phyloP scores from a whole-genome alignment of 2,329 filamentous ascomycete species.

The Botrytis fragariae region DNA sequence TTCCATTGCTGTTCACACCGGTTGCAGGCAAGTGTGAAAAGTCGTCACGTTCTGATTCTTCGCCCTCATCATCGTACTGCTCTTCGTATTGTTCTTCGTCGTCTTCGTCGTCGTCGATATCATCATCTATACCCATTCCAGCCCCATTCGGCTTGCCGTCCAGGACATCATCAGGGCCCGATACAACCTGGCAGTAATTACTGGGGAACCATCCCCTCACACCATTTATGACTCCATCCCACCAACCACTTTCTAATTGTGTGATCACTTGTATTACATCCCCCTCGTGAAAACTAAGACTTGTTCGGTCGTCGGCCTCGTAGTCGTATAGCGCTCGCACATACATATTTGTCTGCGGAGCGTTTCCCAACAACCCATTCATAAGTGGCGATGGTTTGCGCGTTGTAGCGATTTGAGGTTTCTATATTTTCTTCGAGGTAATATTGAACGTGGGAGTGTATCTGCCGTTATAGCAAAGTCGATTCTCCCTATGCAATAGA shows the following conservation, averaged over 20 bases:
- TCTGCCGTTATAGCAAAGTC: slow-evolving; percentile 22
- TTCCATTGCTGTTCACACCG: slow-evolving; percentile 59
- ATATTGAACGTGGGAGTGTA: slow-evolving; percentile 25
- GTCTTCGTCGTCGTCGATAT: slow-evolving; percentile 64
- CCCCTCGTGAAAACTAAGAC: slow-evolving; percentile 92
- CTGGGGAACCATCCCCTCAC: slow-evolving; percentile 98
- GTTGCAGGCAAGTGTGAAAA: slow-evolving; percentile 63
- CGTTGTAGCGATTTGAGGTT: slow-evolving; percentile 26
- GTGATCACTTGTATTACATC: slow-evolving; percentile 99
- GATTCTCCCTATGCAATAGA: slow-evolving; percentile 24
- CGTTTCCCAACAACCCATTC: slow-evolving; percentile 60
- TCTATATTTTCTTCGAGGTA: slow-evolving; percentile 23
- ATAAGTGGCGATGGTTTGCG: slow-evolving; percentile 44
- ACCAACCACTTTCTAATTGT: slow-evolving; percentile 97
- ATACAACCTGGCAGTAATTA: slow-evolving; percentile 93
- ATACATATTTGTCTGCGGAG: slow-evolving; percentile 71
- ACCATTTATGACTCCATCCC: slow-evolving; percentile 97
- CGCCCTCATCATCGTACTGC: slow-evolving; percentile 57
- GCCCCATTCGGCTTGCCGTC: slow-evolving; percentile 56
- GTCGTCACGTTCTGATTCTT: slow-evolving; percentile 61
- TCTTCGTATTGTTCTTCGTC: slow-evolving; percentile 68
- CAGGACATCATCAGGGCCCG: slow-evolving; percentile 68
- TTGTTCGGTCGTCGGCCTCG: slow-evolving; percentile 94
- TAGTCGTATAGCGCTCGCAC: slow-evolving; percentile 97
- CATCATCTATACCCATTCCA: slow-evolving; percentile 51